Evolutionary conservation across 805 yeast genomes (phyloP).

Genomic region (Tetrapisispora fleetii): DNA sequence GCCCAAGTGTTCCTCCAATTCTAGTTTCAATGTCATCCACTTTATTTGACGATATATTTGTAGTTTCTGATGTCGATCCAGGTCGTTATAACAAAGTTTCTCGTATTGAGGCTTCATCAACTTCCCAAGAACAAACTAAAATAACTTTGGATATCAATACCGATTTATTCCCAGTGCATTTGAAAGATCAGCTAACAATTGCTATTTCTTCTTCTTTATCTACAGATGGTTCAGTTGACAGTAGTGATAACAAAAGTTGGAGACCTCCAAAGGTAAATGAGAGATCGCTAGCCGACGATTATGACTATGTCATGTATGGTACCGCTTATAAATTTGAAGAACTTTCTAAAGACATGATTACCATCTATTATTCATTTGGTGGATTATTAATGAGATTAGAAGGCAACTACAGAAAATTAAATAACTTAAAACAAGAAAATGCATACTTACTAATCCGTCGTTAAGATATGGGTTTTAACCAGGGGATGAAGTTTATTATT

Average conservation of each 20-base stretch:
- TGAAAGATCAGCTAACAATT: slow-evolving; percentile 70
- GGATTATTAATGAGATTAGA: slow-evolving; percentile 89
- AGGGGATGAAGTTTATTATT: background rate
- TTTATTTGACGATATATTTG: slow-evolving; percentile 87
- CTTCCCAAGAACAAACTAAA: slow-evolving; percentile 58
- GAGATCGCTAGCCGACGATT: slow-evolving; percentile 85
- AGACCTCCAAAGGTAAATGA: slow-evolving; percentile 69
- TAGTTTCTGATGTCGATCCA: slow-evolving; percentile 70
- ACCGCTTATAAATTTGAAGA: slow-evolving; percentile 96
- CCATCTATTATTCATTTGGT: slow-evolving; percentile 92
- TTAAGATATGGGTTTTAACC: slow-evolving; percentile 8
- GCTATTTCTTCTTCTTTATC: slow-evolving; percentile 72
- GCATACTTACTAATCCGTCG: slow-evolving; percentile 81
- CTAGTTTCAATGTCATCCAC: slow-evolving; percentile 50
- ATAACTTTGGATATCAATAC: slow-evolving; percentile 84
- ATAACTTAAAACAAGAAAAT: slow-evolving; percentile 86
- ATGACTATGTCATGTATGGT: slow-evolving; percentile 97
- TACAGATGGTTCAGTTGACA: slow-evolving; percentile 37
- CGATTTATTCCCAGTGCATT: slow-evolving; percentile 78
- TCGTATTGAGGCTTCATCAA: slow-evolving; percentile 80
- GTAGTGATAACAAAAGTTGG: slow-evolving; percentile 30
- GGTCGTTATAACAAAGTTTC: slow-evolving; percentile 89
- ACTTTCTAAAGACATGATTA: slow-evolving; percentile 51
- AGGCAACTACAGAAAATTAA: slow-evolving; percentile 86
- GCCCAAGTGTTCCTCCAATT: background rate